A percentile compares a stretch with the other conserved stretches of the same genome.
These are phyloP conservation scores for Priceomyces haplophilus DNA, from an alignment of 805 yeast genomes.

Conservation along the genomic window DNA sequence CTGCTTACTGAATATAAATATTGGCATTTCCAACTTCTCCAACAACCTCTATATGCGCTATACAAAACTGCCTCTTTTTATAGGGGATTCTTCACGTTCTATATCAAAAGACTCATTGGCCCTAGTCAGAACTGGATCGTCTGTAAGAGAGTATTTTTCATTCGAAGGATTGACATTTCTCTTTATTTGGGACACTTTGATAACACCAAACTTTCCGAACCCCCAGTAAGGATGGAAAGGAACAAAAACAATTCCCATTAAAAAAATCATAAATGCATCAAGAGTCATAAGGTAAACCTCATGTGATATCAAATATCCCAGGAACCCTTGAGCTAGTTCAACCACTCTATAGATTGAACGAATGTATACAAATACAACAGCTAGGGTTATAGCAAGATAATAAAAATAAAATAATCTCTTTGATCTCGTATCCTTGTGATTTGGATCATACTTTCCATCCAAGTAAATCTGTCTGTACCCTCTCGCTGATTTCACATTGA, in stretches of 20 bases:
- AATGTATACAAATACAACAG: slow-evolving; percentile 33
- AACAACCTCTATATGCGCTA: too few species aligned
- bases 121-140: too few species aligned
- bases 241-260: slow-evolving; percentile 33
- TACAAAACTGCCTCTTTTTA: too few species aligned
- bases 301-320: slow-evolving; percentile 33
- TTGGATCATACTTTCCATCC: slow-evolving; percentile 29
- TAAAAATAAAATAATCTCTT: slow-evolving; percentile 27
- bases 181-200: slow-evolving; percentile 27
- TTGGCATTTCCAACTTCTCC: too few species aligned
- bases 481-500: slow-evolving; percentile 22
- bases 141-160: too few species aligned
- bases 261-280: slow-evolving; percentile 37
- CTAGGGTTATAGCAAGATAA: slow-evolving; percentile 33
- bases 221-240: slow-evolving; percentile 40
- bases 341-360: slow-evolving; percentile 40
- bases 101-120: too few species aligned
- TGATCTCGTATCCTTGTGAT: slow-evolving; percentile 21
- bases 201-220: slow-evolving; percentile 26
- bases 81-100: too few species aligned
- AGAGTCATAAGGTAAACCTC: slow-evolving; percentile 37
- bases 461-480: slow-evolving; percentile 20
- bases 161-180: slow-evolving; percentile 23
- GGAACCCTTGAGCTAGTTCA: slow-evolving; percentile 38
- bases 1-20: too few species aligned